Evolutionary conservation across 169 alveolate species (phyloP).

Genomic region (Cryptosporidium ubiquitum): DNA sequence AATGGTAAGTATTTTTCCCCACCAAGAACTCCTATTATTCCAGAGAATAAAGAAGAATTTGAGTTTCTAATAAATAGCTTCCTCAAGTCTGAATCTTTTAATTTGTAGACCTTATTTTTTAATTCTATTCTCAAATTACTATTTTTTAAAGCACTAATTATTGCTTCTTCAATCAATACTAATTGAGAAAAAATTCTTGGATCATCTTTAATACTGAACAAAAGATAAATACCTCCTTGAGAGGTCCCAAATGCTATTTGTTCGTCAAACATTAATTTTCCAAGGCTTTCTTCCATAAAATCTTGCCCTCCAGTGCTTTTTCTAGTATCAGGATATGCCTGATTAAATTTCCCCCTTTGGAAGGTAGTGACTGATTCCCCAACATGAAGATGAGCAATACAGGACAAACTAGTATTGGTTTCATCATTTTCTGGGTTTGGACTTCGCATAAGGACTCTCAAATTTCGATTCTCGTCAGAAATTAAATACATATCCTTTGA

Average conservation of each 20-base stretch:
- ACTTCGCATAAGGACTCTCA: conserved; percentile 40
- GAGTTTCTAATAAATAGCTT: conserved; percentile 27
- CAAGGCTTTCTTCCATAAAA: conserved; percentile 11
- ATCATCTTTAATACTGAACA: conserved; percentile 47
- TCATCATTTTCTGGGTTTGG: conserved; percentile 58
- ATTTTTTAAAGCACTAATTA: conserved; percentile 26
- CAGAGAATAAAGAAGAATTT: conserved; percentile 21
- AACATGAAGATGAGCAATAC: conserved; percentile 66
- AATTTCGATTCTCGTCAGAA: conserved; percentile 57
- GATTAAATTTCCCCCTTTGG: conserved; percentile 46
- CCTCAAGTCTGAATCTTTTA: not conserved
- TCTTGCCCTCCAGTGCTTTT: conserved; percentile 17
- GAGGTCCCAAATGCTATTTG: conserved; percentile 66
- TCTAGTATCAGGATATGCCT: conserved; percentile 48
- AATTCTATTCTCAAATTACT: not conserved
- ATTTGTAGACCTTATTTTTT: conserved; percentile 1
- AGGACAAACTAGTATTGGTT: conserved; percentile 17
- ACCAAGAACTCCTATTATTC: conserved; percentile 26
- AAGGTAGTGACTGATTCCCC: conserved; percentile 54
- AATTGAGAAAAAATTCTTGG: conserved; percentile 14
- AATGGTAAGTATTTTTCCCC: conserved; percentile 28
- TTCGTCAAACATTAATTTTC: conserved; percentile 16
- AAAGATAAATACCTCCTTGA: conserved; percentile 32
- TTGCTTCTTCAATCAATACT: conserved; percentile 60
- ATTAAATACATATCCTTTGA: conserved; percentile 45